Evolutionary conservation across 2,329 filamentous ascomycete species (phyloP).

Genomic region (Esteya vermicola): DNA sequence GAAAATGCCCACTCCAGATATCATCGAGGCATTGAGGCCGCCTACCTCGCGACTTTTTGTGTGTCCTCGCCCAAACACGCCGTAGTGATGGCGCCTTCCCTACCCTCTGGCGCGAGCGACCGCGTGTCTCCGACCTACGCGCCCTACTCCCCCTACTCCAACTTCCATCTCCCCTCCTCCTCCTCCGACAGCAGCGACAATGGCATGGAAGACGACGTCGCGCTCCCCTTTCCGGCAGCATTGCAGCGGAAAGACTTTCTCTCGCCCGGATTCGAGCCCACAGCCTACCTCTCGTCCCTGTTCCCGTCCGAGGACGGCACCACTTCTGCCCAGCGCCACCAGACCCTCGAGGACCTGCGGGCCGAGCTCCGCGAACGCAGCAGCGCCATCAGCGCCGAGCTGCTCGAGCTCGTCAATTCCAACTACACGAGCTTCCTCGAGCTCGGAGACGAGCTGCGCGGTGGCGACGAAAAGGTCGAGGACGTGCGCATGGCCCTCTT

Average conservation of each 20-base stretch:
- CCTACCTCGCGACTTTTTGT: too few relatives aligned
- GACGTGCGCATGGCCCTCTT: constrained; percentile 77
- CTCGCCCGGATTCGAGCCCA: constrained; percentile 59
- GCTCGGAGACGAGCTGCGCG: constrained; percentile 65
- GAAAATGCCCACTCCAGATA: too few relatives aligned
- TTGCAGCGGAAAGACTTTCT: constrained; percentile 77
- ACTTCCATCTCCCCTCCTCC: constrained; percentile 29
- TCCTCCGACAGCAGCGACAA: constrained; percentile 23
- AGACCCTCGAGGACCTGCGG: constrained; percentile 88
- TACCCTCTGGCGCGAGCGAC: constrained; percentile 12
- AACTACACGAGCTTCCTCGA: constrained; percentile 89
- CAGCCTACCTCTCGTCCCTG: constrained; percentile 53
- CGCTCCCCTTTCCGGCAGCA: constrained; percentile 77
- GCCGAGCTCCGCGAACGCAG: constrained; percentile 71
- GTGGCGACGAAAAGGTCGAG: constrained; percentile 83
- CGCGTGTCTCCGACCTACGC: constrained; percentile 2
- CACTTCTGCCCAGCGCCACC: constrained; percentile 62
- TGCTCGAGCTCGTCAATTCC: constrained; percentile 86
- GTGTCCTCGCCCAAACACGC: not conserved
- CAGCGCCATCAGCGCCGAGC: constrained; percentile 66
- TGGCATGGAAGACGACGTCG: constrained; percentile 53
- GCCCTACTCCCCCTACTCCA: constrained; percentile 18
- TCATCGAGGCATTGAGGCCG: too few relatives aligned
- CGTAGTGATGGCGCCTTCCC: too few relatives aligned
- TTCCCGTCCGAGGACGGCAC: constrained; percentile 16